Evolutionary conservation across 306 rosid species (phyloP).

Genomic region (Cercis canadensis): DNA sequence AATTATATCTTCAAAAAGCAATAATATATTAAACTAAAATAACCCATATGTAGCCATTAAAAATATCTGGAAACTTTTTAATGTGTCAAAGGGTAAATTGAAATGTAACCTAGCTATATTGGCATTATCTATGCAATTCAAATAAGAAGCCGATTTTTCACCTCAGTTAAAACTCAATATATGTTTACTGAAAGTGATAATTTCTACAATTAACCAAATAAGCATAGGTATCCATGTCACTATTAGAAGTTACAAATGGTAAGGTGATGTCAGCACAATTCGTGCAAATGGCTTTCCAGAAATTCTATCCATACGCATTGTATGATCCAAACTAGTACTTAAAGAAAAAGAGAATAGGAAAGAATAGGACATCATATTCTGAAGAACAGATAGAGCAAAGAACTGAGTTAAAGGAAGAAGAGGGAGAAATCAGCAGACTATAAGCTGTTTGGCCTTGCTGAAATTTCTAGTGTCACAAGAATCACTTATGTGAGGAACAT

Average conservation of each 20-base stretch:
- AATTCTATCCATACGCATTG: too few species aligned
- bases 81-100: not conserved
- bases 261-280: too few species aligned
- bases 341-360: not conserved
- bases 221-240: too few species aligned
- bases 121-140: too few species aligned
- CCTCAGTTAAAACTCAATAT: not conserved
- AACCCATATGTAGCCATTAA: not conserved
- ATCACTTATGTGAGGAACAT: too few species aligned
- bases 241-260: too few species aligned
- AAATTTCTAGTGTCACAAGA: too few species aligned
- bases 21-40: constrained; percentile 7
- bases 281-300: too few species aligned
- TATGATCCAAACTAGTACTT: not conserved
- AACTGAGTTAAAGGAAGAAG: not conserved
- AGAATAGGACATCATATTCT: not conserved
- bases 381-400: constrained; percentile 1
- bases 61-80: not conserved
- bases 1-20: not conserved
- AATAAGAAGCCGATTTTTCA: not conserved
- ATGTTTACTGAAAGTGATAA: too few species aligned
- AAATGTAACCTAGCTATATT: constrained; percentile 22
- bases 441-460: too few species aligned
- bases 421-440: not conserved
- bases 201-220: too few species aligned